Evolutionary conservation across 257 asterid species (phyloP).

Genomic region (Thymus mandschuricus): DNA sequence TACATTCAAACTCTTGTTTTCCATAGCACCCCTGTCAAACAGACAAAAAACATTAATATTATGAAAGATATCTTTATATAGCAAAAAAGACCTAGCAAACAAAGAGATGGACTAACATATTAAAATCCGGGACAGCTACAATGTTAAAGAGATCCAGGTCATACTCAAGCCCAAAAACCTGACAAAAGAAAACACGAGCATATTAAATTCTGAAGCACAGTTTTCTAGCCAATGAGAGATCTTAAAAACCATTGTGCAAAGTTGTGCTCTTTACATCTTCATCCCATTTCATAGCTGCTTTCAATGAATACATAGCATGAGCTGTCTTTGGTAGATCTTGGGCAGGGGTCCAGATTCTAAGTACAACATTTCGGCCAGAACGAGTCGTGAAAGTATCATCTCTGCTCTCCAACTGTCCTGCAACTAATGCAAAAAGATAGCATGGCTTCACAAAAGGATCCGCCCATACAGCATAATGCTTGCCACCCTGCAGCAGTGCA

Average conservation of each 20-base stretch:
- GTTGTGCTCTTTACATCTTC: constrained; percentile 69
- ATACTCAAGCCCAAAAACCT: constrained; percentile 97
- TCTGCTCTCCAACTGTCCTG: constrained; percentile 88
- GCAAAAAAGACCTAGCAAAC: constrained; percentile 25
- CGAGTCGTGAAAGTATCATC: constrained; percentile 82
- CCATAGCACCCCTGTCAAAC: constrained; percentile 97
- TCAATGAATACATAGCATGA: constrained; percentile 96
- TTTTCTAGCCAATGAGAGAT: constrained; percentile 13
- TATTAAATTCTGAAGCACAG: constrained; percentile 10
- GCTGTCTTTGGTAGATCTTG: constrained; percentile 89
- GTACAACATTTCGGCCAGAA: constrained; percentile 80
- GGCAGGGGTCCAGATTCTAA: constrained; percentile 91
- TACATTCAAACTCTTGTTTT: constrained; percentile 97
- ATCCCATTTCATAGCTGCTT: constrained; percentile 99
- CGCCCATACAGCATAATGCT: constrained; percentile 82
- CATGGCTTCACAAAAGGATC: constrained; percentile 95
- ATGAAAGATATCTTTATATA: not conserved
- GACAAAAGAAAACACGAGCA: constrained; percentile 27
- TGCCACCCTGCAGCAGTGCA: constrained; percentile 62
- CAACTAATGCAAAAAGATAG: constrained; percentile 97
- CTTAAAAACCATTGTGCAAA: constrained; percentile 26
- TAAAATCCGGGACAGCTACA: constrained; percentile 95
- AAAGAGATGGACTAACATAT: constrained; percentile 64
- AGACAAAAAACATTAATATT: constrained; percentile 24
- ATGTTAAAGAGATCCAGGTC: constrained; percentile 95